A percentile compares a stretch with the other conserved stretches of the same genome.
Evolutionary conservation across 1,139 yeast genomes (phyloP).

Genomic region (Citeromyces hawaiiensis): DNA sequence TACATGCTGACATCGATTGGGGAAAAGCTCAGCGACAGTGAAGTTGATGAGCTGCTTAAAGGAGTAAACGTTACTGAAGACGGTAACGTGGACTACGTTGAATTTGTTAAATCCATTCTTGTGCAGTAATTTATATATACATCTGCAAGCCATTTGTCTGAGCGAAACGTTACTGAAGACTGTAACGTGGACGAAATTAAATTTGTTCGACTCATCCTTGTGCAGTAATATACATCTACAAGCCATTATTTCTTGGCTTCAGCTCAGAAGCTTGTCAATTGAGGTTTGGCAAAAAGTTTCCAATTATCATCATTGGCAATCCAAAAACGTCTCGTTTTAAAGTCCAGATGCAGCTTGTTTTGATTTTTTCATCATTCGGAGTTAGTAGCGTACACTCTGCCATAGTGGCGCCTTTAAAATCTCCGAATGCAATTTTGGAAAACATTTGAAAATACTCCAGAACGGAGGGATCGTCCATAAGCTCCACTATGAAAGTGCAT

Average conservation of each 20-base stretch:
- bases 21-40: constrained; percentile 78
- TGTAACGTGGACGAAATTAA: constrained; percentile 93
- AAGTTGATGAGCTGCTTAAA: constrained; percentile 90
- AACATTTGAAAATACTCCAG: constrained; percentile 81
- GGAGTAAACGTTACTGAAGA: constrained; percentile 91
- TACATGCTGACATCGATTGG: constrained; percentile 90
- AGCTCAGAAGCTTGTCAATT: too few relatives aligned
- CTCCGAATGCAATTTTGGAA: constrained; percentile 81
- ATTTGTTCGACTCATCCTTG: constrained; percentile 85
- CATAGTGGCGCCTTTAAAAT: constrained; percentile 83
- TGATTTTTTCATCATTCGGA: constrained; percentile 26
- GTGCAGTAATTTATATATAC: constrained; percentile 44
- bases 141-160: too few relatives aligned
- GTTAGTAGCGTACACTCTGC: constrained; percentile 68
- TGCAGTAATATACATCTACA: constrained; percentile 45
- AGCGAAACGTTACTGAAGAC: constrained; percentile 79
- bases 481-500: constrained; percentile 71
- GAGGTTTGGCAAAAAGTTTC: constrained; percentile 74
- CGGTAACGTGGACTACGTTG: constrained; percentile 90
- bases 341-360: constrained; percentile 84
- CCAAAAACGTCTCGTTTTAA: constrained; percentile 54
- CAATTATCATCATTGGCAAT: constrained; percentile 83
- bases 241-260: too few relatives aligned
- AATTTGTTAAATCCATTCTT: constrained; percentile 84
- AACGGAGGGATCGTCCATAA: constrained; percentile 79